phyloP scores from a whole-genome alignment of 139 green algal genomes.

The Edaphochlamys debaryana region DNA sequence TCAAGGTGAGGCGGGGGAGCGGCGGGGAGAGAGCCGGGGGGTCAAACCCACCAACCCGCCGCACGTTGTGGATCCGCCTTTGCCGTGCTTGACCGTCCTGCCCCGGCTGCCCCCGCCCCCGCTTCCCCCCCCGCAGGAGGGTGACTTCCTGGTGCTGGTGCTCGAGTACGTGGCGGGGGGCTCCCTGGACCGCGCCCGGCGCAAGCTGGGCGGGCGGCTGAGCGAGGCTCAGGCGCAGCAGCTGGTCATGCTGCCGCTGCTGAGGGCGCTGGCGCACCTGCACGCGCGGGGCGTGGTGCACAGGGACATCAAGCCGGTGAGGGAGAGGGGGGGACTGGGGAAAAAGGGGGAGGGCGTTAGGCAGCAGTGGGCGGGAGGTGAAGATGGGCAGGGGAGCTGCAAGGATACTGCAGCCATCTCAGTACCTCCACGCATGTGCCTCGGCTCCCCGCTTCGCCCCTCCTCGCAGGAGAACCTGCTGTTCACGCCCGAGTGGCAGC shows the following conservation, averaged over 20 bases:
- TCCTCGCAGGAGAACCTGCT: neutral
- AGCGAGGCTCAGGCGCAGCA: neutral
- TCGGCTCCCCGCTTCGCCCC: neutral
- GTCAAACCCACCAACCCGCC: too few relatives aligned
- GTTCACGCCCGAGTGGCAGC: constrained; percentile 9
- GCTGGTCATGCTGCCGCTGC: neutral
- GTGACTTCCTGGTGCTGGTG: constrained; percentile 4
- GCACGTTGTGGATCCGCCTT: neutral
- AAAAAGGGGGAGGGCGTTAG: too few relatives aligned
- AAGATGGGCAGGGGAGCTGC: too few relatives aligned
- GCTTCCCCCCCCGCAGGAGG: neutral
- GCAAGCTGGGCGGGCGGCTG: neutral
- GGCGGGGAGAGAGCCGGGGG: too few relatives aligned
- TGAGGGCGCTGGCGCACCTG: neutral
- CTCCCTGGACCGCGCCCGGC: neutral
- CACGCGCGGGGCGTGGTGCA: neutral
- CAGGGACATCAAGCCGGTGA: constrained; percentile 2
- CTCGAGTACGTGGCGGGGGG: neutral
- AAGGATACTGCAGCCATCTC: neutral
- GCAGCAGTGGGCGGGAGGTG: too few relatives aligned
- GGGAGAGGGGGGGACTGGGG: neutral
- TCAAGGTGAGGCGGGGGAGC: constrained; percentile 16
- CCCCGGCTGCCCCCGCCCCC: too few relatives aligned
- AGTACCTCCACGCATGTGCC: too few relatives aligned
- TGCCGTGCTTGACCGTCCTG: neutral